These are phyloP conservation scores for Umbellularia californica DNA, from an alignment of 164 flowering plant genomes.

Conservation along the genomic window DNA sequence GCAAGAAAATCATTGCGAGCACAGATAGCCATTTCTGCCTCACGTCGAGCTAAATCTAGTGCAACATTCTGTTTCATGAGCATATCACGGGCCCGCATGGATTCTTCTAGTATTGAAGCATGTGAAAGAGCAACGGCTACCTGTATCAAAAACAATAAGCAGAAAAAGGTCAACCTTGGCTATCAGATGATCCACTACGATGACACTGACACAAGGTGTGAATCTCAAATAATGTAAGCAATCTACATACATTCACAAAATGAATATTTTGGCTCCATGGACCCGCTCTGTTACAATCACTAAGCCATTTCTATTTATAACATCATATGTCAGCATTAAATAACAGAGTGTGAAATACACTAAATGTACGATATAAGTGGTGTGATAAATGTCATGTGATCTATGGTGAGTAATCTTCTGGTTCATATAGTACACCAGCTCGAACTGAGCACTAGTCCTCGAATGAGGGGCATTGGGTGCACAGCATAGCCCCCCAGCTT, in stretches of 20 bases:
- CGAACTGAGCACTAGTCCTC: too few relatives aligned
- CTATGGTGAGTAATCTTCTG: too few relatives aligned
- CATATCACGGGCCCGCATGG: slow-evolving; percentile 69
- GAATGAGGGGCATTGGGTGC: too few relatives aligned
- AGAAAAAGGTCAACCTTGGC: neutral
- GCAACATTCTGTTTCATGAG: slow-evolving; percentile 75
- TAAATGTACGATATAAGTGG: neutral
- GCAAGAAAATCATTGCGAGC: slow-evolving; percentile 77
- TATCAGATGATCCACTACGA: neutral
- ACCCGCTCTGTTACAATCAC: neutral
- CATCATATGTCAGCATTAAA: neutral
- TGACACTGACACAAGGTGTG: too few relatives aligned
- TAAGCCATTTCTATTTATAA: neutral
- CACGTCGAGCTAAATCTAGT: slow-evolving; percentile 58
- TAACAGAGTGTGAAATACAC: neutral
- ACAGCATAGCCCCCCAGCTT: too few relatives aligned
- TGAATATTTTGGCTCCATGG: neutral
- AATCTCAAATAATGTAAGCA: too few relatives aligned
- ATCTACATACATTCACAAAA: neutral
- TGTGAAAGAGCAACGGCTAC: slow-evolving; percentile 88
- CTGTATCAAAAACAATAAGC: slow-evolving; percentile 23
- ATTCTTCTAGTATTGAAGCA: slow-evolving; percentile 80
- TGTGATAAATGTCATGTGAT: too few relatives aligned
- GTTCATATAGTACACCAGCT: too few relatives aligned
- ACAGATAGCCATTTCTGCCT: slow-evolving; percentile 70